Percentiles rank a stretch among this genome's conserved stretches.
Evolutionary conservation across 441 rosid genomes (phyloP).

Genomic region (Gossypium aridum): DNA sequence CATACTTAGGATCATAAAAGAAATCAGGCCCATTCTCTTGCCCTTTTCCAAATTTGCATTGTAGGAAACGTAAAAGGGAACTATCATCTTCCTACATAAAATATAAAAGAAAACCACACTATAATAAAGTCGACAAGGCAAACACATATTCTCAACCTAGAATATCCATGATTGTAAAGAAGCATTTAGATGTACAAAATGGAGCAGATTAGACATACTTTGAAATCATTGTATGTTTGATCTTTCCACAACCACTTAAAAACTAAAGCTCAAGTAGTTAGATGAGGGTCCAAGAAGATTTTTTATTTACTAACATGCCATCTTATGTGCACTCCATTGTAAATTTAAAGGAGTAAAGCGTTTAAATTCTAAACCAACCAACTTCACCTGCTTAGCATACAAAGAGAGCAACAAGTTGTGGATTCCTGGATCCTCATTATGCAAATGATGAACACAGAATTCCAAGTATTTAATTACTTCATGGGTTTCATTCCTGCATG

Average conservation of each 20-base stretch:
- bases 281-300: neutral
- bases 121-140: neutral
- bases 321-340: neutral
- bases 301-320: neutral
- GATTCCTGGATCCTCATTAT: conserved; percentile 96
- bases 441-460: conserved; percentile 84
- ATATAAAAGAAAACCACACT: conserved; percentile 12
- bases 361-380: conserved; percentile 15
- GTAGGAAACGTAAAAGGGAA: conserved; percentile 87
- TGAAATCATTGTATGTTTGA: neutral
- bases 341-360: conserved; percentile 5
- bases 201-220: neutral
- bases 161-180: neutral
- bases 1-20: conserved; percentile 98
- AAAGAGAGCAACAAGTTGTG: conserved; percentile 94
- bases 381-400: conserved; percentile 92
- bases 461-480: conserved; percentile 97
- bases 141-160: neutral
- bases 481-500: conserved; percentile 94
- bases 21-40: conserved; percentile 85
- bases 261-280: neutral
- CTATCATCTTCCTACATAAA: conserved; percentile 82
- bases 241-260: neutral
- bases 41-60: conserved; percentile 97
- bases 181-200: conserved; percentile 4